Base-by-base conservation (phyloP, 2,329 filamentous ascomycete species). In the Alternaria arbusti region DNA sequence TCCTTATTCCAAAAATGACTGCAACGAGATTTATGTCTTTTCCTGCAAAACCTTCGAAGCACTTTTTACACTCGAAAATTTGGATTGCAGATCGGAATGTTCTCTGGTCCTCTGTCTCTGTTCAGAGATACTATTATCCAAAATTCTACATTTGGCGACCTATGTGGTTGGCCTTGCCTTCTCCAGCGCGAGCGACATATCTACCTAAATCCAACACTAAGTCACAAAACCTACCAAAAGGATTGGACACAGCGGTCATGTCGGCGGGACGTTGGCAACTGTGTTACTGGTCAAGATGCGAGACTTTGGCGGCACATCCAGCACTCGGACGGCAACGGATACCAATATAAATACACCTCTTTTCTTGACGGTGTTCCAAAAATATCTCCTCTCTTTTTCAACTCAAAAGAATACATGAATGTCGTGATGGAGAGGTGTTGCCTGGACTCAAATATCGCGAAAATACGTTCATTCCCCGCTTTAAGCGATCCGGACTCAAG, bases 341-440 rank as follows among this genome's bases (percentile, higher is more conserved):
- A 40, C n/a, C 15, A 1, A 8, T 40, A 17, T 40, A 40, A 10
- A n/a, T 5, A 40, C 15, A 3, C 4, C 15, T 10, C 0, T 10
- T 10, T 10, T 40, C 8, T 10, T 17, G 8, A n/a, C 1, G 15
- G 32, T n/a, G 8, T n/a, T 40, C 0, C 8, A 3, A 5, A n/a
- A 5, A 5, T 0, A n/a, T 40, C 0, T 10, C 2, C 8, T n/a
- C 32, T 40, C 15, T 6, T 40, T n/a, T 1, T 2, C 4, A 40
- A n/a, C 15, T 40, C 0, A n/a, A 40, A n/a, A 36, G 0, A 5
- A 0, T 5, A n/a, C 0, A n/a, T 5, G 15, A 8, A 3, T 4
- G 0, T n/a, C 4, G 7, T 36, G 0, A 40, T 40, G 32, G 8
- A 40, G 32, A 5, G 2, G 4, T 17, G 36, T 11, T 40, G 9